These are phyloP conservation scores for Periglandula ipomoeae DNA, from an alignment of 2,329 filamentous ascomycete species.

Conservation along the genomic window DNA sequence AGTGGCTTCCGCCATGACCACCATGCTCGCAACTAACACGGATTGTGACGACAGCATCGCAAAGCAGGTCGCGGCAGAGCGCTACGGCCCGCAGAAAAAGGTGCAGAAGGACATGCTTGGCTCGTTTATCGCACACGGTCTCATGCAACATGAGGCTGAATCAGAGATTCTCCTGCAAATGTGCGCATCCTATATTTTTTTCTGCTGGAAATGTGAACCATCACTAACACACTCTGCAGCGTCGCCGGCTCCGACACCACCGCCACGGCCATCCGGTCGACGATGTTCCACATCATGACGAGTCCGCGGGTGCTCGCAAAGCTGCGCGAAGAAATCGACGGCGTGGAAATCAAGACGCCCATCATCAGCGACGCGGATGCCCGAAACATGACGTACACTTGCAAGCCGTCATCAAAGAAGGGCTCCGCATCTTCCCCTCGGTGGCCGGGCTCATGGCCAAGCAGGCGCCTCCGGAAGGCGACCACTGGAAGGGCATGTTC, in stretches of 20 bases:
- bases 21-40: not conserved
- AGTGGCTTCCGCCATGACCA: not conserved
- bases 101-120: conserved; percentile 41
- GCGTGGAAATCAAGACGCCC: conserved; percentile 5
- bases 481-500: conserved; percentile 13
- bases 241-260: conserved; percentile 44
- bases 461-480: conserved; percentile 3
- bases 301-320: conserved; percentile 34
- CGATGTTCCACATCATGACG: conserved; percentile 41
- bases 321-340: conserved; percentile 26
- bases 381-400: conserved; percentile 30
- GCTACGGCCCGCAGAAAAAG: conserved; percentile 32
- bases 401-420: conserved; percentile 41
- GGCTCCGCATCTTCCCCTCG: conserved; percentile 27
- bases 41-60: conserved; percentile 23
- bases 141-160: conserved; percentile 27
- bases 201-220: not conserved
- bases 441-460: conserved; percentile 17
- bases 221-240: not conserved
- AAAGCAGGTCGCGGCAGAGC: conserved; percentile 33
- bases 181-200: conserved; percentile 4
- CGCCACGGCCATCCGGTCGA: conserved; percentile 42
- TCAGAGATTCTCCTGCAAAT: conserved; percentile 33
- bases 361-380: conserved; percentile 24
- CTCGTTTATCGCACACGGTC: conserved; percentile 28